Evolutionary conservation across 139 green algal species (phyloP), one percentile per base, ranked within the genome.

Genomic region (Volvox africanus): DNA sequence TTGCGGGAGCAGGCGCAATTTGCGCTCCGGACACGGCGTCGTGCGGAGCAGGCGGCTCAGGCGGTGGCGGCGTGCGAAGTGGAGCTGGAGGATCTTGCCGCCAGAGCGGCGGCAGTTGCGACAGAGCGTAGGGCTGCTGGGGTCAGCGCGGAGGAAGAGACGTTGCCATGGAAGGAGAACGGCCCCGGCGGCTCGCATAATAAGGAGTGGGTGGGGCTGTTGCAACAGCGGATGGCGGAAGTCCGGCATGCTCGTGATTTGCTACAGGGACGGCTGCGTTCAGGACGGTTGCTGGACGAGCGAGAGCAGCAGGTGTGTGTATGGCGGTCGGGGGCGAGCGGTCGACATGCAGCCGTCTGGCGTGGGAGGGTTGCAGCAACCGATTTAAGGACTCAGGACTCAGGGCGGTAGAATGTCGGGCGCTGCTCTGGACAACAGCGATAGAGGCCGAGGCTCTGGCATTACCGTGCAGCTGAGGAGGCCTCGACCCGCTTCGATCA

Each of bases 161-260:
- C 1, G 71, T 16, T 1, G 71, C 20, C 24, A 24, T 11, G 65
- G 26, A 30, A 79, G 28, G 71, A 35, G 71, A 36, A 16, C 71
- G 71, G 71, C 22, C 26, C 71, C 14, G 22, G 26, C 22, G 6
- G 71, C 65, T 6, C 21, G 65, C 65, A 73, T 9, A 24, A 11
- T 9, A 24, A 73, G 17, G 26, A 79, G 71, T 26, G 30, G 68
- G 22, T 9, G 68, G 14, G 68, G 68, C 68, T 12, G 68, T 30
- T 91, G 76, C 87, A 91, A 77, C 87, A 91, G 76, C 87, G 87
- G 21, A 91, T 91, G 16, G 87, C 76, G 32, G 87, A 91, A 28
- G 76, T 91, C 20, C 77, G 87, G 61, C 76, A 86, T 28, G 61
- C 22, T 61, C 50, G 55, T 33, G 87, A 79, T 24, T 44, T 50